Percentiles rank a stretch among this genome's conserved stretches.
Conservation (phyloP, 495 filamentous ascomycete genomes). For the Podospora anserina region DNA sequence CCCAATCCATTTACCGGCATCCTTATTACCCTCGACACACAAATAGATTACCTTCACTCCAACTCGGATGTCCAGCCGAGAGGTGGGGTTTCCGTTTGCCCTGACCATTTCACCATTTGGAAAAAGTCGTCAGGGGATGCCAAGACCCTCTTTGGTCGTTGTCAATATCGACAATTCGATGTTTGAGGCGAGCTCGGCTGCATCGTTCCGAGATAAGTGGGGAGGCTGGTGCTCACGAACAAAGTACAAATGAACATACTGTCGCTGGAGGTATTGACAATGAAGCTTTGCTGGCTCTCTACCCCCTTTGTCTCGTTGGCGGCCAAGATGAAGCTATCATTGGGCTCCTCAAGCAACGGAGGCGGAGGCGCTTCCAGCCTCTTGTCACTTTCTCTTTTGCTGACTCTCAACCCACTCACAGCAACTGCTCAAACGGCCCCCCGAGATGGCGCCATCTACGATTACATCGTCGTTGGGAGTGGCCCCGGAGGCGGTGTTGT, state of each 20-base stretch:
- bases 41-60: not conserved
- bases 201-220: not conserved
- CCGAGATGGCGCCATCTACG: constrained; percentile 27
- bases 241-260: not conserved
- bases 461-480: constrained; percentile 39
- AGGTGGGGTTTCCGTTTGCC: not conserved
- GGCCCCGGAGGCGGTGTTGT: constrained; percentile 59
- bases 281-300: not conserved
- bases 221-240: not conserved
- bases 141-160: not conserved
- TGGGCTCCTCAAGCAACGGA: constrained; percentile 7
- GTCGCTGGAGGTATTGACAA: not conserved
- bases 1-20: not conserved
- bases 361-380: not conserved
- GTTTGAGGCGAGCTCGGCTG: not conserved
- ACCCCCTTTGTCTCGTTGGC: not conserved
- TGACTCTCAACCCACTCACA: constrained; percentile 5
- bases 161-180: constrained; percentile 5
- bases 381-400: constrained; percentile 10
- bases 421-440: constrained; percentile 13
- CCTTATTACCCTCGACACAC: not conserved
- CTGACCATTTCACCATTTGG: constrained; percentile 17
- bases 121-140: constrained; percentile 5
- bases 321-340: constrained; percentile 1
- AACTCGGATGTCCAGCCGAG: constrained; percentile 17